A percentile compares a stretch with the other conserved stretches of the same genome.
Evolutionary conservation across 2,329 filamentous ascomycete genomes (phyloP).

Genomic region (Aureobasidium sp.): DNA sequence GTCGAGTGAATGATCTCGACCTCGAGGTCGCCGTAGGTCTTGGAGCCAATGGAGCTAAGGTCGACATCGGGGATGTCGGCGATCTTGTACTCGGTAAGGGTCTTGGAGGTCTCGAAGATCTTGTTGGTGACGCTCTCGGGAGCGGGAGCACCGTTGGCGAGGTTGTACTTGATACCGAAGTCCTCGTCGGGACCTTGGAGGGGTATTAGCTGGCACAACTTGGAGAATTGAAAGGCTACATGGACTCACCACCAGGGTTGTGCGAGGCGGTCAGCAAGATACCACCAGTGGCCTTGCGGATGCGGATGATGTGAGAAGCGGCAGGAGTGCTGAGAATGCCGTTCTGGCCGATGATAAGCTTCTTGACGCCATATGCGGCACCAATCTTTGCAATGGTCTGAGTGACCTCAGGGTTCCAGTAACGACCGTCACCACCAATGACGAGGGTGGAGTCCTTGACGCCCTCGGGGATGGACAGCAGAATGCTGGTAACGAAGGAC

Average conservation of each 20-base stretch:
- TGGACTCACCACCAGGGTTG: constrained; percentile 81
- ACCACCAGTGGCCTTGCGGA: constrained; percentile 89
- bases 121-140: constrained; percentile 97
- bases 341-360: constrained; percentile 90
- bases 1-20: constrained; percentile 94
- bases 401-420: constrained; percentile 93
- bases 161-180: constrained; percentile 99
- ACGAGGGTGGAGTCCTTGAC: constrained; percentile 82
- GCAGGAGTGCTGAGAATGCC: constrained; percentile 96
- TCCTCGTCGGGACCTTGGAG: constrained; percentile 75
- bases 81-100: constrained; percentile 85
- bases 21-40: constrained; percentile 78
- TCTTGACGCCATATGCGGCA: constrained; percentile 96
- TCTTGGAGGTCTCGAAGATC: constrained; percentile 89
- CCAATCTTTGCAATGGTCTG: constrained; percentile 97
- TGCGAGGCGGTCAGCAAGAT: constrained; percentile 96
- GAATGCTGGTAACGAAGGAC: constrained; percentile 86
- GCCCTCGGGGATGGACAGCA: constrained; percentile 94
- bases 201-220: background rate
- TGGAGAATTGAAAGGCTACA: background rate
- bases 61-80: constrained; percentile 81
- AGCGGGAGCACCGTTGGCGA: constrained; percentile 89
- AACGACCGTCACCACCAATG: constrained; percentile 94
- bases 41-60: constrained; percentile 71
- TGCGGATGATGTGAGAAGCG: constrained; percentile 90